Base-by-base conservation (phyloP, 495 filamentous ascomycete species). In the Penicillium silybi region DNA sequence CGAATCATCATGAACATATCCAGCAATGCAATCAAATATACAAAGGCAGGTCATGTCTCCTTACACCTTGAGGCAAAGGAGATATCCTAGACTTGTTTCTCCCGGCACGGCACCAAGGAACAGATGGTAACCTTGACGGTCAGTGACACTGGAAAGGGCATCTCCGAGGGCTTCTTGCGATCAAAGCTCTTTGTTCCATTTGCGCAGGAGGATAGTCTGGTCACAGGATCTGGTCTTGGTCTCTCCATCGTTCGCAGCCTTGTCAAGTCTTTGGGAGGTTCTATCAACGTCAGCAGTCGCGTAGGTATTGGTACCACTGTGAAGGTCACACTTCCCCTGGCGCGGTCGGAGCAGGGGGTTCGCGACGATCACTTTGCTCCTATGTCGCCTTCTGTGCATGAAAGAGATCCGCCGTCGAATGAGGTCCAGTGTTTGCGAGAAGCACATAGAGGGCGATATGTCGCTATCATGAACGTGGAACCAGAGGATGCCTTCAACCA, bases 21-120 rank as follows among this genome's bases (percentile, higher is more conserved):
- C 47, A 86, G 89, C 15, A 95, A 95, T 64, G 82, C 89, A 0
- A 77, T 92, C 57, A 95, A 95, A 56, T 92, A 89, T 56, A 90
- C 85, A 5, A 74, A 74, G 8, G 66, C 73, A 1, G 89, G 89
- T 4, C 82, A 73, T 45, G 85, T 95, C 25, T 75, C 77, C 6
- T 66, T 92, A 11, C 76, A 66, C 0, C 64, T 90, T 13, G 76
- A 74, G 42, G 74, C 80, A 16, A 61, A 73, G 4, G 63, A 71
- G 27, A 52, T 60, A 1, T 68, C 65, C 2, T 62, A 64, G 18
- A 56, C 64, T 38, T 68, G 62, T 6, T 64, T 62, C 13, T 66
- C 62, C 0, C 61, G 67, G 11, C 54, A 70, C 34, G 66, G 62
- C 18, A 35, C 63, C 27, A 29, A 29, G 19, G 67, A 70, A 58